Base-by-base conservation (phyloP, 2,329 filamentous ascomycete species). In the Capronia coronata region DNA sequence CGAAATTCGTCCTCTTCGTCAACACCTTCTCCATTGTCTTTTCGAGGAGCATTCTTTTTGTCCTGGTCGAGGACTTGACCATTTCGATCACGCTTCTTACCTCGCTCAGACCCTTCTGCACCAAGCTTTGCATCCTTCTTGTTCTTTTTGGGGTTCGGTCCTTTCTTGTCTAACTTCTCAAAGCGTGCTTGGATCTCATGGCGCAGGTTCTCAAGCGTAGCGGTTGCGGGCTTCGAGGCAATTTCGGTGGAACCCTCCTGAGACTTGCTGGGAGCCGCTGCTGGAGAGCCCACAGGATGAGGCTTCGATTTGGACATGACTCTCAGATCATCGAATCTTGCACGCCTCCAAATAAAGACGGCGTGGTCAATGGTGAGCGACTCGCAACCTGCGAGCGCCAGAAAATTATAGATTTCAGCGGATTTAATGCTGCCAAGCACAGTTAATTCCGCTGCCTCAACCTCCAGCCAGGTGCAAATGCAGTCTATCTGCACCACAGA, bases 31-130 rank as follows among this genome's bases (percentile, higher is more conserved):
- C 39, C 10, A 49, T 34, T 21, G 11, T 44, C 48, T 57, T 58
- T 58, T 38, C 46, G 51, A 38, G 44, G 56, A 30, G 47, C 46
- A 27, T 64, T 62, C 51, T 64, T 65, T 16, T 65, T 61, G 22
- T 66, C 63, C 19, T 62, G 61, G 27, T 64, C 60, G 48, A 73
- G 73, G 48, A 71, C 63, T 38, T 71, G 67, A 14, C 71, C 71
- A 57, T 68, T 71, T 55, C 67, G 67, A 60, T 71, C 72, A 46
- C 71, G 65, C 56, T 74, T 74, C 59, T 70, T 72, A 49, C 69
- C 69, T 44, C 53, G 55, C 21, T 43, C 39, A 8, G 25, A 11
- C 4, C 13, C 37, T 23, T 43, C 27, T 9, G 51, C n/a, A 39
- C 64, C 63, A 14, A 49, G 55, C 19, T 62, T 64, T 32, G 63